Conservation (phyloP, 352 stramenopile genomes). For the Globisporangium sylvaticum region DNA sequence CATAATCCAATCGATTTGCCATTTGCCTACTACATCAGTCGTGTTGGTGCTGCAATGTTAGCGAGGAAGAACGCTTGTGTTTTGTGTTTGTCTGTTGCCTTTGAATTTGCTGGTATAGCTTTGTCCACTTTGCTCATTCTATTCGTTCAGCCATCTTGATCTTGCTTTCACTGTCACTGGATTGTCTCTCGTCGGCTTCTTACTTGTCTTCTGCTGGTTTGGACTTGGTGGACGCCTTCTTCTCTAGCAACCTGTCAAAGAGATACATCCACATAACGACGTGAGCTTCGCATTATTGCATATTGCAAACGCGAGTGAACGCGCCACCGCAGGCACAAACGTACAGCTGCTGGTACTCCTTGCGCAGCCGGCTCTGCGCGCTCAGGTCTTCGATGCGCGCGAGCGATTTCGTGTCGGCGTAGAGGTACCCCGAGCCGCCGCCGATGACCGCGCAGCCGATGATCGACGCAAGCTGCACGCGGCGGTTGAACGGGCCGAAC, state of each 20-base stretch:
- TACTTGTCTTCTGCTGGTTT: not conserved
- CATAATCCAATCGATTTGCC: slow-evolving; percentile 5
- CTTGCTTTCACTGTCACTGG: not conserved
- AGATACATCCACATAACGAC: not conserved
- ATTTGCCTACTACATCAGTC: not conserved
- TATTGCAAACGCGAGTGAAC: too few species aligned
- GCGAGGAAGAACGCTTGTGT: too few species aligned
- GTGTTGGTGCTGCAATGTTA: too few species aligned
- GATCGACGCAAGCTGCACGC: slow-evolving; percentile 59
- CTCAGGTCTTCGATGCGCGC: slow-evolving; percentile 73
- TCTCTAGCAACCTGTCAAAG: slow-evolving; percentile 46
- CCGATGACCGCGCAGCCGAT: slow-evolving; percentile 56
- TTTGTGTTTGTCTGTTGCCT: too few species aligned
- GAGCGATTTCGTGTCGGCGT: slow-evolving; percentile 68
- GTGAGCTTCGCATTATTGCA: too few species aligned
- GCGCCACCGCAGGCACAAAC: slow-evolving; percentile 1
- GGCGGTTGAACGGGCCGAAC: slow-evolving; percentile 61
- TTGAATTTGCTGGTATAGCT: too few species aligned
- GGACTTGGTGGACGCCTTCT: slow-evolving; percentile 48
- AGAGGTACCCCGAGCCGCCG: slow-evolving; percentile 54
- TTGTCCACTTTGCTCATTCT: not conserved
- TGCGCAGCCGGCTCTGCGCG: slow-evolving; percentile 66
- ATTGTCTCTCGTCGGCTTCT: not conserved
- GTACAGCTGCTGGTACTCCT: slow-evolving; percentile 80
- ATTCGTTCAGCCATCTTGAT: not conserved